Conservation (phyloP, 441 rosid genomes). For the Aquilaria agallochum region DNA sequence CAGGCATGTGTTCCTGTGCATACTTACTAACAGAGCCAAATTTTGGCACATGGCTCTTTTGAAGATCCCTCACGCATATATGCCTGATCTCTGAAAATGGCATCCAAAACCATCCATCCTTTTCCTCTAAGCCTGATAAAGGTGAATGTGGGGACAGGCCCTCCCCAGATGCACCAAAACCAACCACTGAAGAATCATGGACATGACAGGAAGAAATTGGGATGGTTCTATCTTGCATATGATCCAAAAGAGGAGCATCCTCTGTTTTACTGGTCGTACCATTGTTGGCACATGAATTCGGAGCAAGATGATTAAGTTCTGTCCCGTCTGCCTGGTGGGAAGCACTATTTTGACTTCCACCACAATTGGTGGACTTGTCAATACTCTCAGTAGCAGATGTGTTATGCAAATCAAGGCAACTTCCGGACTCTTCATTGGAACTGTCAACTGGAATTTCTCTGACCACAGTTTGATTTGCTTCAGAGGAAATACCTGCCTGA, state of each 20-base stretch:
- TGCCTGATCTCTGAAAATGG: constrained; percentile 65
- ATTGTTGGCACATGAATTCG: constrained; percentile 18
- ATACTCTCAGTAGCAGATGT: constrained; percentile 26
- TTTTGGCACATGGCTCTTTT: constrained; percentile 53
- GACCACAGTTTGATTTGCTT: constrained; percentile 28
- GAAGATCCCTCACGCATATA: constrained; percentile 51
- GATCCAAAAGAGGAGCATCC: constrained; percentile 23
- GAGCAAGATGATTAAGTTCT: constrained; percentile 4
- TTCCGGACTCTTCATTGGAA: constrained; percentile 16
- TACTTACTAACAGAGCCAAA: constrained; percentile 41
- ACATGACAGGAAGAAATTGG: constrained; percentile 27
- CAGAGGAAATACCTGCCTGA: constrained; percentile 15
- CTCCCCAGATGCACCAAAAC: constrained; percentile 20
- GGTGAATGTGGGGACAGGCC: constrained; percentile 28
- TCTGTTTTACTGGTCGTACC: constrained; percentile 15
- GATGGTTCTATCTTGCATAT: constrained; percentile 38
- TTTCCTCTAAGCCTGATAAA: constrained; percentile 37
- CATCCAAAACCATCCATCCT: constrained; percentile 81
- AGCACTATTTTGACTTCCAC: constrained; percentile 12
- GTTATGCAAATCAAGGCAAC: constrained; percentile 20
- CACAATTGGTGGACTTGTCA: constrained; percentile 15
- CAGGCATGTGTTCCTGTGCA: constrained; percentile 35
- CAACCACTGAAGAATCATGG: constrained; percentile 18
- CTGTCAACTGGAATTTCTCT: constrained; percentile 35
- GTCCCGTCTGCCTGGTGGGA: constrained; percentile 22